Conservation (phyloP, 2,329 filamentous ascomycete genomes). For the Dendrostoma leiphaemia region DNA sequence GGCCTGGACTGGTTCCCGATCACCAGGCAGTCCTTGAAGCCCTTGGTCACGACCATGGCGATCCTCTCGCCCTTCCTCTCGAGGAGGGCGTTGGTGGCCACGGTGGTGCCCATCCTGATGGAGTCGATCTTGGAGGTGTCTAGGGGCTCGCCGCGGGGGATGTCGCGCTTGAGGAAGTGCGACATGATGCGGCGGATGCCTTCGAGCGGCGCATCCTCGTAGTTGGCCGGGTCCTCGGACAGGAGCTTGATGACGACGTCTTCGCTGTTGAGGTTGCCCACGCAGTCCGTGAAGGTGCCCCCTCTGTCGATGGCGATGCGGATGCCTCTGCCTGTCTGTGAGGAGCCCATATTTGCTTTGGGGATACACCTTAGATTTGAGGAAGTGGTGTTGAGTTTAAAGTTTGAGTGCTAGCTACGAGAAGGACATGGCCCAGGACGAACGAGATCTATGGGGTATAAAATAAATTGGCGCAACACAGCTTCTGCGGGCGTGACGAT, state of each 20-base stretch:
- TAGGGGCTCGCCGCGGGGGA: conserved; percentile 74
- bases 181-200: conserved; percentile 85
- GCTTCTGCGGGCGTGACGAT: not conserved
- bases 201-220: conserved; percentile 86
- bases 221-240: conserved; percentile 87
- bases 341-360: conserved; percentile 37
- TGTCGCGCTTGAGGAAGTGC: conserved; percentile 70
- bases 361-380: no score
- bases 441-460: no score
- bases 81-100: conserved; percentile 87
- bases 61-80: conserved; percentile 89
- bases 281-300: conserved; percentile 90
- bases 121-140: conserved; percentile 84
- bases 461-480: no score
- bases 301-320: conserved; percentile 78
- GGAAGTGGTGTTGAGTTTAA: not conserved
- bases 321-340: conserved; percentile 53
- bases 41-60: conserved; percentile 81
- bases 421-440: no score
- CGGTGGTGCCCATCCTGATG: conserved; percentile 94
- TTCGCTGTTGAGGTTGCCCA: conserved; percentile 65
- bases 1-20: conserved; percentile 91
- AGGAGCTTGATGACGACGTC: conserved; percentile 56
- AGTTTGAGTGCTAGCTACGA: not conserved
- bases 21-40: conserved; percentile 81